phyloP scores from a whole-genome alignment of 345 rosid genomes.

The Ceriops decandra region DNA sequence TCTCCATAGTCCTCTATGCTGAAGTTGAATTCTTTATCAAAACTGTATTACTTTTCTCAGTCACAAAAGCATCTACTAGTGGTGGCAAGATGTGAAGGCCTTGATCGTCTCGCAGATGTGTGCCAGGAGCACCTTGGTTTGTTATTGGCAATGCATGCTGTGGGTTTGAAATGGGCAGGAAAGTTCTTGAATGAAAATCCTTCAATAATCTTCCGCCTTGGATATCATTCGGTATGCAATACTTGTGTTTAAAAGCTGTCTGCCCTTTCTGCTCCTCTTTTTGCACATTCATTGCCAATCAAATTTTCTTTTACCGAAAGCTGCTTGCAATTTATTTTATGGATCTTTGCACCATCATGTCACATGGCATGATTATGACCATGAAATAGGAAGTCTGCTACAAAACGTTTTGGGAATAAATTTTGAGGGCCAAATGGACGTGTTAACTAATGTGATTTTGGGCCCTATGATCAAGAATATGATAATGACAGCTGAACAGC shows the following conservation, averaged over 20 bases:
- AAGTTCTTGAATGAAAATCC: slow-evolving; percentile 65
- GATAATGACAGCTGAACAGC: neutral
- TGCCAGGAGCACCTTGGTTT: slow-evolving; percentile 54
- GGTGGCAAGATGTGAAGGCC: slow-evolving; percentile 52
- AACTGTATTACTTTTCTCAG: slow-evolving; percentile 32
- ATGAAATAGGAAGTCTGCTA: too few relatives aligned
- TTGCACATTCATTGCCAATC: neutral
- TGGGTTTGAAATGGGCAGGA: slow-evolving; percentile 74
- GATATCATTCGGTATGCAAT: slow-evolving; percentile 75
- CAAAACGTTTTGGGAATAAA: neutral
- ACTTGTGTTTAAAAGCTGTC: neutral
- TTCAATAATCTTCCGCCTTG: slow-evolving; percentile 76
- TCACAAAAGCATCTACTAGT: slow-evolving; percentile 75
- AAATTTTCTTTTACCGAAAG: neutral
- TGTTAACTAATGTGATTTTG: neutral
- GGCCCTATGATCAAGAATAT: neutral
- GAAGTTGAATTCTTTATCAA: slow-evolving; percentile 3
- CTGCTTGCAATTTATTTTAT: too few relatives aligned
- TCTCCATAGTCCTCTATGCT: neutral
- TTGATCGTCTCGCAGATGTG: slow-evolving; percentile 70
- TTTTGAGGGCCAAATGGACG: neutral
- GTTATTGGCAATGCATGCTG: slow-evolving; percentile 55
- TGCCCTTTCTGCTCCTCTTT: neutral
- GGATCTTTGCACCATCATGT: too few relatives aligned
- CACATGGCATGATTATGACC: too few relatives aligned